Evolutionary conservation across 768 basidiomycete genomes (phyloP).

Genomic region (Mrakia frigida): DNA sequence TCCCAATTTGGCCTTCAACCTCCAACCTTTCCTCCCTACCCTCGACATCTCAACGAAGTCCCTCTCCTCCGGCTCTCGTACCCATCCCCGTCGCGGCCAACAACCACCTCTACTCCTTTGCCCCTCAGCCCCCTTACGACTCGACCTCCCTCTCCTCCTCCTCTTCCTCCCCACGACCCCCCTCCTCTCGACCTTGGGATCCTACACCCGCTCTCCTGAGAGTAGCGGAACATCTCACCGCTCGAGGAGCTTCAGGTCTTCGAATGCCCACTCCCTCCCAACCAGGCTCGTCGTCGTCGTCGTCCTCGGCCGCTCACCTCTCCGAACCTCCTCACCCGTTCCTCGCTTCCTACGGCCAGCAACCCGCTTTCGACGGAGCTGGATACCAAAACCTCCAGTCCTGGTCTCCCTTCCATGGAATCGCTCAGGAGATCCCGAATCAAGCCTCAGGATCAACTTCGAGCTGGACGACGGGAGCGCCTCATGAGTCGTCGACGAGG

Average conservation of each 20-base stretch:
- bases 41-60: background rate
- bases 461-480: background rate
- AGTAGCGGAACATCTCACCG: background rate
- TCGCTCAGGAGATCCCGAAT: background rate
- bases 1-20: background rate
- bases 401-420: background rate
- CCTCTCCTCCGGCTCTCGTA: constrained; percentile 2
- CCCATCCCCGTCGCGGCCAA: background rate
- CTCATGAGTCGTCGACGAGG: background rate
- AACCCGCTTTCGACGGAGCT: background rate
- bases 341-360: background rate
- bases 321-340: background rate
- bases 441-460: too few species aligned
- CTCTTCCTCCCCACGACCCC: background rate
- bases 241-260: background rate
- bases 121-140: constrained; percentile 5
- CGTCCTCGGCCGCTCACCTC: background rate
- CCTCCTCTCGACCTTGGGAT: background rate
- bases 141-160: background rate
- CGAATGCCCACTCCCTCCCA: background rate
- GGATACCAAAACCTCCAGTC: background rate
- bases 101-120: constrained; percentile 3
- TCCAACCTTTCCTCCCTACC: background rate
- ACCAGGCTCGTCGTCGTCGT: background rate
- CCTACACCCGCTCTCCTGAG: background rate